A percentile compares a stretch with the other conserved stretches of the same genome.
Conservation (phyloP, 192 early-diverging fungal species). For the Gamsiella multidivaricata region DNA sequence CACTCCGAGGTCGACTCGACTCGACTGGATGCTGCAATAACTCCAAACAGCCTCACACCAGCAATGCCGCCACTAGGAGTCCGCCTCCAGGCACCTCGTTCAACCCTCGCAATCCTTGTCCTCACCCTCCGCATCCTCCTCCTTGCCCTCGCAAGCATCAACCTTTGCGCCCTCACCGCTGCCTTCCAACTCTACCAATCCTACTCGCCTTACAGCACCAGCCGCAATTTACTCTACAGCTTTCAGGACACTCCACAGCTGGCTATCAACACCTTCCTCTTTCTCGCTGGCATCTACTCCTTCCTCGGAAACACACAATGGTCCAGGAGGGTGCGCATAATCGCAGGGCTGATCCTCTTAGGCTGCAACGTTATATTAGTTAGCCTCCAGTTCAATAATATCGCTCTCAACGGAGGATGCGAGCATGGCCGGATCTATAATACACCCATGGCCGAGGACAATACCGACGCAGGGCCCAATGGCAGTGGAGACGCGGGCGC, state of each 20-base stretch:
- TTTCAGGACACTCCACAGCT: constrained; percentile 24
- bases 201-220: neutral
- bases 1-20: too few species aligned
- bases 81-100: too few species aligned
- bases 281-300: constrained; percentile 14
- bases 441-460: neutral
- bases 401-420: neutral
- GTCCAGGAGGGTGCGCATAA: constrained; percentile 5
- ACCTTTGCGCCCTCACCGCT: constrained; percentile 17
- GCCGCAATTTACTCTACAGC: neutral
- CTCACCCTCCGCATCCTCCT: constrained; percentile 8
- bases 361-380: neutral
- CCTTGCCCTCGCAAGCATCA: neutral
- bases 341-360: neutral
- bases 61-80: too few species aligned
- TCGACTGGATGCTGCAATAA: too few species aligned
- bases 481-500: too few species aligned
- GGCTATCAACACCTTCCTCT: constrained; percentile 15
- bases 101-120: neutral
- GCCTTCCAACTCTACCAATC: constrained; percentile 9
- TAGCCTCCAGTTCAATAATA: neutral
- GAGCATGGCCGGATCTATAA: neutral
- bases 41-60: too few species aligned
- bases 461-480: too few species aligned
- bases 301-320: constrained; percentile 14